Base-by-base conservation (phyloP, 2,329 filamentous ascomycete species). In the Pezicula radicicola region DNA sequence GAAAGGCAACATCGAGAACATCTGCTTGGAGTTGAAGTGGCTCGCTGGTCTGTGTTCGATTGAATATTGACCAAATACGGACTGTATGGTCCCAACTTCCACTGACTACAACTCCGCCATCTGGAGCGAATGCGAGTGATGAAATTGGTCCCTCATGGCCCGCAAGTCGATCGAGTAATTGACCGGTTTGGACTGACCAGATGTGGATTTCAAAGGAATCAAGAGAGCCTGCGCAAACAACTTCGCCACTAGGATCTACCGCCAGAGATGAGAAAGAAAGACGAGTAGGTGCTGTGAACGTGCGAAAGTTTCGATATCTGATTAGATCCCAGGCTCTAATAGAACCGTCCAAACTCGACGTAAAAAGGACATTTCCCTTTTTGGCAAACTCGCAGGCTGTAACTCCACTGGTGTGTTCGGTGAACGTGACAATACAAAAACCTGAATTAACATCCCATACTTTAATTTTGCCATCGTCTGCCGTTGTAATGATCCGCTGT, bases 141-240 rank as follows among this genome's bases (percentile, higher is more conserved):
- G 91, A 94, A 1, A 99, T 88, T 0, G 94, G 94, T 0, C 93
- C 94, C 72, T 99, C 93, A 61, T 99, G 94, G 1, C 94, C 95
- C 6, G 92, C 82, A 21, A 99, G 77, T 59, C 88, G 88, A 67
- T 99, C 94, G 6, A 99, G 83, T 16, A 99, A 77, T 69, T 99
- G 94, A 3, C 94, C 94, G 1, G 93, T 99, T 67, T 99, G 94
- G 4, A 99, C 95, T 5, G 91, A 97, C 94, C 94, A 99, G 56
- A 99, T 89, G 71, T 99, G 92, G 48, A 99, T 90, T 65, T 97
- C 93, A 60, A 97, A 97, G 4, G 92, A 96, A 68, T 99, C 94
- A 15, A 96, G 79, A 1, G 93, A 97, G 2, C 93, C 94, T 9
- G 94, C 94, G 54, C 93, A 96, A 3, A 99, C 89, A 8, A 99